Evolutionary conservation across 23 red algal genomes (phyloP).

Genomic region (Gracilaria gracilis): DNA sequence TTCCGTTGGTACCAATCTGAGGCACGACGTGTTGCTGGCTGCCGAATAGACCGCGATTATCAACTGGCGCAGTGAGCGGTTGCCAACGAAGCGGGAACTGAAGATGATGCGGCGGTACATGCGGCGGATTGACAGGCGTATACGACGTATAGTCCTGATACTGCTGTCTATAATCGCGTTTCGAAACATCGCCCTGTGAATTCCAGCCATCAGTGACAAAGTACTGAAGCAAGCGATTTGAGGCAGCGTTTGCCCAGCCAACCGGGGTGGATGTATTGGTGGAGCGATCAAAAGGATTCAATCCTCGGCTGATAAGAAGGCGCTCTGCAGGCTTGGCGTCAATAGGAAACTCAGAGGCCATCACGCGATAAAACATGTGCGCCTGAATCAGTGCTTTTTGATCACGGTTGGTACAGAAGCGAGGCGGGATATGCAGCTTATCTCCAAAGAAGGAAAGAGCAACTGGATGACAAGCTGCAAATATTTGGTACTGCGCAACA

Average conservation of each 20-base stretch:
- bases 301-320: slow-evolving; percentile 17
- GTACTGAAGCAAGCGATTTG: slow-evolving; percentile 24
- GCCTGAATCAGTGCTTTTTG: not conserved
- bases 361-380: not conserved
- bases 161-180: slow-evolving; percentile 20
- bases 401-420: slow-evolving; percentile 26
- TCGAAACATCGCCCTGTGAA: slow-evolving; percentile 51
- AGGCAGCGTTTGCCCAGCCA: slow-evolving; percentile 36
- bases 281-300: slow-evolving; percentile 10
- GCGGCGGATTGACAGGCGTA: slow-evolving; percentile 21
- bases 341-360: slow-evolving; percentile 33
- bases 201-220: slow-evolving; percentile 58
- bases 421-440: not conserved
- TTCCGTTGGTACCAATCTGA: slow-evolving; percentile 33
- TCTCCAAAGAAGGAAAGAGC: slow-evolving; percentile 41
- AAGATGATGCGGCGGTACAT: not conserved
- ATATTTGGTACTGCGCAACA: slow-evolving; percentile 17
- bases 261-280: slow-evolving; percentile 37
- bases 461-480: slow-evolving; percentile 26
- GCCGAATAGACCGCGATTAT: slow-evolving; percentile 3
- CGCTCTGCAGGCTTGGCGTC: not conserved
- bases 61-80: slow-evolving; percentile 4
- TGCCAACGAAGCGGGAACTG: slow-evolving; percentile 57
- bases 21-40: slow-evolving; percentile 59
- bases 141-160: slow-evolving; percentile 32